Conservation (phyloP, 345 rosid genomes). For the Lepidium aucheri region DNA sequence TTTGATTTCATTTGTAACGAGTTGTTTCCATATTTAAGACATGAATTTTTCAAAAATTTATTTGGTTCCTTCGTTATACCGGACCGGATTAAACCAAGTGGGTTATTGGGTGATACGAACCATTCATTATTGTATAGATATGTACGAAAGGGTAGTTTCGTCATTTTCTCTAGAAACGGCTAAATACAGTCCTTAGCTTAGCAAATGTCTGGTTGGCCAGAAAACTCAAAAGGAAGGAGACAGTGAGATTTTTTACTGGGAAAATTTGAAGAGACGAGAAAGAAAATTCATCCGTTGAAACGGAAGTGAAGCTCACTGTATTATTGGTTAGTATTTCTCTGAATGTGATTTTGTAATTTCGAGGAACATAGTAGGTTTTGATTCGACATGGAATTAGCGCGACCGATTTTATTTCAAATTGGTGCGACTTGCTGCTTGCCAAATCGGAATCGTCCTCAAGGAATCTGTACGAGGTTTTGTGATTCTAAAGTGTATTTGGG, state of each 20-base stretch:
- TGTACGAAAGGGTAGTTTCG: not conserved
- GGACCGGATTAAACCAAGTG: conserved; percentile 10
- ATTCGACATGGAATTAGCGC: conserved; percentile 52
- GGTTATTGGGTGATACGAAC: conserved; percentile 19
- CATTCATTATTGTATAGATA: not conserved
- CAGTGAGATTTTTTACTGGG: not conserved
- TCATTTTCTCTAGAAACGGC: not conserved
- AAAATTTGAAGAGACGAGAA: conserved; percentile 7
- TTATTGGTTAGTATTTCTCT: conserved; percentile 26
- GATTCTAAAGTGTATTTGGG: conserved; percentile 18
- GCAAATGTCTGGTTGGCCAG: conserved; percentile 23
- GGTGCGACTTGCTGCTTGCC: conserved; percentile 27
- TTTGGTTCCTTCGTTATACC: conserved; percentile 7
- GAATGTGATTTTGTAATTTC: not conserved
- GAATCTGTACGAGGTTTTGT: conserved; percentile 23
- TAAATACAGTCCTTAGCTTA: too few species aligned
- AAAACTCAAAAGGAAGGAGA: not conserved
- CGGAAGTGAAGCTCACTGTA: not conserved
- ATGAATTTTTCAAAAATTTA: not conserved
- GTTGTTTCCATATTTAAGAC: conserved; percentile 22
- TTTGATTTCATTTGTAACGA: conserved; percentile 20
- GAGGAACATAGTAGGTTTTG: conserved; percentile 5
- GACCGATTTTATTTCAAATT: conserved; percentile 28
- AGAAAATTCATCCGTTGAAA: not conserved
- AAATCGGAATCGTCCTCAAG: conserved; percentile 21